Conservation (phyloP, 768 basidiomycete genomes). For the Crepidotus variabilis region DNA sequence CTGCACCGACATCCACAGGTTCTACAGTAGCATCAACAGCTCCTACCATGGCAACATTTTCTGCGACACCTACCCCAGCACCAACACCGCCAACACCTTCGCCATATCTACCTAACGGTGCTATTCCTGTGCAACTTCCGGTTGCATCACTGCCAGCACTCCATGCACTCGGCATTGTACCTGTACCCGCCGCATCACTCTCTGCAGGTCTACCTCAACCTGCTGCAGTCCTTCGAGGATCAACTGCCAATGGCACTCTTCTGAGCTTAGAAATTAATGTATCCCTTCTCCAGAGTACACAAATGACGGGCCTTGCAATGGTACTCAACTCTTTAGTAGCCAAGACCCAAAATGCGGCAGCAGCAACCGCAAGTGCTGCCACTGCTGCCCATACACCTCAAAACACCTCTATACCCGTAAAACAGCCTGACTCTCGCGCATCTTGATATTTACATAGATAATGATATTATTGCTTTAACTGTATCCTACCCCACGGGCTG, state of each 20-base stretch:
- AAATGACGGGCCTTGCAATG: constrained; percentile 72
- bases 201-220: constrained; percentile 58
- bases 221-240: constrained; percentile 72
- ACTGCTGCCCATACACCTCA: constrained; percentile 3
- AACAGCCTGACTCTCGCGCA: constrained; percentile 1
- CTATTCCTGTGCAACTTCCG: constrained; percentile 70
- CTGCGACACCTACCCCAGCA: constrained; percentile 22
- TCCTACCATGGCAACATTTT: constrained; percentile 16
- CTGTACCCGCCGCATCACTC: constrained; percentile 53
- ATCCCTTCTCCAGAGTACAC: constrained; percentile 64
- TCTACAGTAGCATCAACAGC: constrained; percentile 32
- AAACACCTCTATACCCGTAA: neutral
- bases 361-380: constrained; percentile 7
- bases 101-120: constrained; percentile 34
- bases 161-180: constrained; percentile 69
- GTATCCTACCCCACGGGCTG: neutral
- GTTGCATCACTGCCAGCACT: constrained; percentile 62
- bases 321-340: constrained; percentile 71
- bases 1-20: constrained; percentile 22
- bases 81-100: constrained; percentile 28
- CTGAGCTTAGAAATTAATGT: constrained; percentile 79
- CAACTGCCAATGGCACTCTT: constrained; percentile 67
- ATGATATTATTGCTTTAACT: neutral
- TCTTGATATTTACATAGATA: neutral
- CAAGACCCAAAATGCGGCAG: constrained; percentile 26